phyloP scores from a whole-genome alignment of 106 monocot genomes.

The Cymbidium sinense region DNA sequence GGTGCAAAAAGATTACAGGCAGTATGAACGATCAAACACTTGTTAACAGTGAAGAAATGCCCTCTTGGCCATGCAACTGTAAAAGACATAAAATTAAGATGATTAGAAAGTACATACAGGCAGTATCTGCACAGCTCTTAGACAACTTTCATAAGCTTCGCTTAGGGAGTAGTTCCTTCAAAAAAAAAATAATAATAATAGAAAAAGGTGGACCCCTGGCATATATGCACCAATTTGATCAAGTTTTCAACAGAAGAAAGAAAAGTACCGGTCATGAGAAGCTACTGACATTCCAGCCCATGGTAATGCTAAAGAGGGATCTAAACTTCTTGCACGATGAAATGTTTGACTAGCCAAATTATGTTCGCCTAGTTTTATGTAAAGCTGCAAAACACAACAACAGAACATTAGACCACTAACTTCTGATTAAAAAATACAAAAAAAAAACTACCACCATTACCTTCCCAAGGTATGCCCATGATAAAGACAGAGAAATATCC shows the following conservation, averaged over 20 bases:
- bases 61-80: background rate
- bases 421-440: background rate
- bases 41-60: background rate
- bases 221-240: background rate
- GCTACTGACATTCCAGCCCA: constrained; percentile 93
- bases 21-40: too few relatives aligned
- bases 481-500: constrained; percentile 65
- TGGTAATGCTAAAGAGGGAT: constrained; percentile 89
- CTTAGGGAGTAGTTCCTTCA: constrained; percentile 32
- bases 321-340: constrained; percentile 94
- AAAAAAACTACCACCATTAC: constrained; percentile 29
- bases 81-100: background rate
- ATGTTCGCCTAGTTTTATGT: constrained; percentile 62
- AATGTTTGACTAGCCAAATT: constrained; percentile 70
- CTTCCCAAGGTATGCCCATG: constrained; percentile 95
- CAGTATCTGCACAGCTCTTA: constrained; percentile 73
- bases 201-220: background rate
- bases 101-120: constrained; percentile 51
- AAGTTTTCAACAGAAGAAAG: constrained; percentile 2
- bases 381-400: constrained; percentile 41
- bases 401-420: constrained; percentile 13
- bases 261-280: constrained; percentile 42
- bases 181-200: constrained; percentile 6
- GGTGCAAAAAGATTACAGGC: background rate
- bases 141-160: constrained; percentile 87